phyloP scores from a whole-genome alignment of 2,329 filamentous ascomycete genomes.

The Dactylellina leptospora region DNA sequence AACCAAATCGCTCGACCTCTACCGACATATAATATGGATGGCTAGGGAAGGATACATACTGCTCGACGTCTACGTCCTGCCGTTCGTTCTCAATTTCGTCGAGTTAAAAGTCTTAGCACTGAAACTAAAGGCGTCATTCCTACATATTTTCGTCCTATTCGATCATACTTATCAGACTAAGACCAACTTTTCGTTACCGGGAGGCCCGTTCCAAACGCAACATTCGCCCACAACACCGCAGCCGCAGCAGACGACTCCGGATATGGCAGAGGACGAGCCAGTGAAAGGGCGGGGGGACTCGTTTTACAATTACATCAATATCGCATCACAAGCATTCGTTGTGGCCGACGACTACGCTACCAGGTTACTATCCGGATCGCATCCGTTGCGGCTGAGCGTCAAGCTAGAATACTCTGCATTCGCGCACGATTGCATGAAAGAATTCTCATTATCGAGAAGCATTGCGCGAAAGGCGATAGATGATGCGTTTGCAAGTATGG shows the following conservation, averaged over 20 bases:
- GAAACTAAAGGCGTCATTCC: conserved; percentile 92
- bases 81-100: conserved; percentile 78
- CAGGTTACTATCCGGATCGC: conserved; percentile 80
- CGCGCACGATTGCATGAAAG: conserved; percentile 89
- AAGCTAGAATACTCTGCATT: conserved; percentile 94
- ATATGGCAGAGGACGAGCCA: conserved; percentile 30
- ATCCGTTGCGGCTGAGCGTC: conserved; percentile 86
- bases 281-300: conserved; percentile 46
- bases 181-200: conserved; percentile 61
- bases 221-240: conserved; percentile 4
- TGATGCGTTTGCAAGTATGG: conserved; percentile 88
- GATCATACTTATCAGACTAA: conserved; percentile 64
- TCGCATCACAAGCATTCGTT: conserved; percentile 81
- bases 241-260: neutral
- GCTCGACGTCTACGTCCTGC: conserved; percentile 84
- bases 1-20: conserved; percentile 81
- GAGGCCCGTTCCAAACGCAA: conserved; percentile 31
- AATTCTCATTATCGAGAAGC: conserved; percentile 76
- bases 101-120: conserved; percentile 89
- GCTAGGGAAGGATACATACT: conserved; percentile 89
- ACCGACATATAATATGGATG: conserved; percentile 94
- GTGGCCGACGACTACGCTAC: conserved; percentile 80
- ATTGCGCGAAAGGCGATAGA: conserved; percentile 84
- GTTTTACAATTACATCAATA: conserved; percentile 75
- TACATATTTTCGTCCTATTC: conserved; percentile 95